phyloP scores from a whole-genome alignment of 2,329 filamentous ascomycete species.

The Sporothrix dimorphospora region DNA sequence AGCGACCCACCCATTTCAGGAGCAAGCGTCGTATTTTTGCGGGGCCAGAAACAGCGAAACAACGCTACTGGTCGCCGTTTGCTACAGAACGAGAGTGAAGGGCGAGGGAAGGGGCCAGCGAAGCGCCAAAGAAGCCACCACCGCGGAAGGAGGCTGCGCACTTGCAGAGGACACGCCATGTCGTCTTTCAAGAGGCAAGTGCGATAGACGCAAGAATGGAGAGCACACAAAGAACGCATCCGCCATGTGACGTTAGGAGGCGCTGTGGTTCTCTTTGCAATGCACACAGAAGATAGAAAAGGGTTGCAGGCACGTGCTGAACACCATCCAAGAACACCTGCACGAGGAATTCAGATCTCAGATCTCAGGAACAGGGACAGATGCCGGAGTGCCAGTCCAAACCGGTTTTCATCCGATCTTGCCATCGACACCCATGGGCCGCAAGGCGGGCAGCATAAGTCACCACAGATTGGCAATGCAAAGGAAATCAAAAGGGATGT shows the following conservation, averaged over 20 bases:
- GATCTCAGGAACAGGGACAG: neutral
- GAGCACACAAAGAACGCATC: neutral
- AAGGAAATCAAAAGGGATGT: neutral
- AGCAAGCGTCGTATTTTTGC: slow-evolving; percentile 30
- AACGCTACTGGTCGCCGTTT: slow-evolving; percentile 24
- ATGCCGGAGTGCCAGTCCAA: neutral
- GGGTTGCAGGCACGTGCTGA: neutral
- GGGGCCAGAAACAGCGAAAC: slow-evolving; percentile 28
- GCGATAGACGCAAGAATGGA: neutral
- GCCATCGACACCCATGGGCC: neutral
- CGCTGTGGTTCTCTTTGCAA: neutral
- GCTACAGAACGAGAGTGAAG: slow-evolving; percentile 14
- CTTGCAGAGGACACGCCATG: neutral
- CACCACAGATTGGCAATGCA: slow-evolving; percentile 9
- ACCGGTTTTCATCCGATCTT: slow-evolving; percentile 3
- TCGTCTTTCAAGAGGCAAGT: neutral
- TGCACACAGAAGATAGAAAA: neutral
- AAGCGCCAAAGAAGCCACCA: slow-evolving; percentile 10
- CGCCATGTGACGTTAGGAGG: neutral
- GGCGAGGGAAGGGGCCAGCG: neutral
- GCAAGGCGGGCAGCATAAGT: neutral
- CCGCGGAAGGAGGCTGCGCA: neutral
- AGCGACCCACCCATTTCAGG: slow-evolving; percentile 30
- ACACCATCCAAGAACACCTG: too few relatives aligned
- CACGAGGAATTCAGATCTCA: neutral